A percentile compares a stretch with the other conserved stretches of the same genome.
phyloP scores from a whole-genome alignment of 768 basidiomycete genomes.

The Chiua virens region DNA sequence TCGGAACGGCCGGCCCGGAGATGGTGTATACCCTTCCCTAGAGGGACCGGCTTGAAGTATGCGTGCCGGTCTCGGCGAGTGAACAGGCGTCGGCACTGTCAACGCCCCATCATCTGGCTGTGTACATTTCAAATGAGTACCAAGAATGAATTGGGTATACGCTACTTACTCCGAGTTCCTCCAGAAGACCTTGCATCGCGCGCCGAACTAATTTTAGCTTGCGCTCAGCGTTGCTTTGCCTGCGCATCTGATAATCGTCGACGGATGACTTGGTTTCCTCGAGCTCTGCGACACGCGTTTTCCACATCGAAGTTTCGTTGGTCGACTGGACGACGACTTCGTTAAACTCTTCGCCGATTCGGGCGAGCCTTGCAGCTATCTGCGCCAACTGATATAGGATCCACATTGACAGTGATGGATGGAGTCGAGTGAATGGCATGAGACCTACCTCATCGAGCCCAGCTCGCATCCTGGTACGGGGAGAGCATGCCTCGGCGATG shows the following conservation, averaged over 20 bases:
- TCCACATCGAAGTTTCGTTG: slow-evolving; percentile 22
- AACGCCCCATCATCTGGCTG: slow-evolving; percentile 22
- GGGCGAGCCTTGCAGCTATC: slow-evolving; percentile 26
- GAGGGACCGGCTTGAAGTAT: neutral
- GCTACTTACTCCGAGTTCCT: slow-evolving; percentile 39
- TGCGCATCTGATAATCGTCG: slow-evolving; percentile 32
- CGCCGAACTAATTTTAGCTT: slow-evolving; percentile 36
- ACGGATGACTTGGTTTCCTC: slow-evolving; percentile 34
- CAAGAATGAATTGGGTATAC: neutral
- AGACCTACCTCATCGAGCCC: slow-evolving; percentile 30
- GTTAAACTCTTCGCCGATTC: slow-evolving; percentile 33
- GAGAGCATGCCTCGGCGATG: slow-evolving; percentile 10
- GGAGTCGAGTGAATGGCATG: neutral
- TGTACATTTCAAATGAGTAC: slow-evolving; percentile 3
- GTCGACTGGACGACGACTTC: slow-evolving; percentile 17
- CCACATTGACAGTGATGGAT: neutral
- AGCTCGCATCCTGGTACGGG: slow-evolving; percentile 17
- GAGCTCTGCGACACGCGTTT: slow-evolving; percentile 37
- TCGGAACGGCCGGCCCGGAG: slow-evolving; percentile 10
- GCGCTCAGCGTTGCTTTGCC: slow-evolving; percentile 33
- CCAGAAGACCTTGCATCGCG: slow-evolving; percentile 43
- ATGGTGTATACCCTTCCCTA: neutral
- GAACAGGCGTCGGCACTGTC: slow-evolving; percentile 2
- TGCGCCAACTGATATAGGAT: slow-evolving; percentile 19
- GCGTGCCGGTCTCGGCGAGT: slow-evolving; percentile 10